phyloP scores from a whole-genome alignment of 1,284 basidiomycete species.

The Moesziomyces parantarcticus region DNA sequence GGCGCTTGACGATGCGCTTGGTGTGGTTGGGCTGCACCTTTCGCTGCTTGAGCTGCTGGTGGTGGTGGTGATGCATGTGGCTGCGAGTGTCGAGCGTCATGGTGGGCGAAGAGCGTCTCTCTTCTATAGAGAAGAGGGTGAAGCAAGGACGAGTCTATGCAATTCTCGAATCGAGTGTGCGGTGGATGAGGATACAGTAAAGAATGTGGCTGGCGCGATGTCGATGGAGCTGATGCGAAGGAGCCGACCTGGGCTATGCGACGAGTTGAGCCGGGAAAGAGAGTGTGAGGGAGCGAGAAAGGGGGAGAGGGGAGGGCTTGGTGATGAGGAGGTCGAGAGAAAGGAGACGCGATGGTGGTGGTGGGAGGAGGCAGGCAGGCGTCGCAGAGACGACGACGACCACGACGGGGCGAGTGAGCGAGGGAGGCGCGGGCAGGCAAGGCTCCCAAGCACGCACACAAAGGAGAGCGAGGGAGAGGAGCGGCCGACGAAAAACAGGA shows the following conservation, averaged over 20 bases:
- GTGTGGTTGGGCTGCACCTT: conserved; percentile 12
- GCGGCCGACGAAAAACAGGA: conserved; percentile 6
- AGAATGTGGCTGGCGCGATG: neutral
- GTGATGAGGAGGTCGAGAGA: neutral
- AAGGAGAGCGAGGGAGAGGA: neutral
- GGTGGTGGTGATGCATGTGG: conserved; percentile 34
- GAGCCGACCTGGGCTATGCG: neutral
- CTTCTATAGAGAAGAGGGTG: neutral
- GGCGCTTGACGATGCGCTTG: conserved; percentile 38
- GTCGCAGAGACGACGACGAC: too few relatives aligned
- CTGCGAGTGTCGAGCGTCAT: conserved; percentile 44
- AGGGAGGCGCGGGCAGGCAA: too few relatives aligned
- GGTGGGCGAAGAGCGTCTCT: conserved; percentile 14
- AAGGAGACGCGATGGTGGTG: conserved; percentile 2
- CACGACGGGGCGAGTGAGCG: too few relatives aligned
- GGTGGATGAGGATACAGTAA: conserved; percentile 7
- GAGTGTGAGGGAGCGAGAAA: neutral
- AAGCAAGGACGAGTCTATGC: neutral
- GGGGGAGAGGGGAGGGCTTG: neutral
- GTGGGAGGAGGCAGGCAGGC: neutral
- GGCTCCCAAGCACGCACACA: neutral
- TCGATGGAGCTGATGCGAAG: neutral
- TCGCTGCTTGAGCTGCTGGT: conserved; percentile 41
- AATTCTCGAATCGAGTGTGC: neutral
- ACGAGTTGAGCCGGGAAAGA: neutral